Evolutionary conservation across 2,329 filamentous ascomycete genomes (phyloP).

Genomic region (Clathrospora elynae): DNA sequence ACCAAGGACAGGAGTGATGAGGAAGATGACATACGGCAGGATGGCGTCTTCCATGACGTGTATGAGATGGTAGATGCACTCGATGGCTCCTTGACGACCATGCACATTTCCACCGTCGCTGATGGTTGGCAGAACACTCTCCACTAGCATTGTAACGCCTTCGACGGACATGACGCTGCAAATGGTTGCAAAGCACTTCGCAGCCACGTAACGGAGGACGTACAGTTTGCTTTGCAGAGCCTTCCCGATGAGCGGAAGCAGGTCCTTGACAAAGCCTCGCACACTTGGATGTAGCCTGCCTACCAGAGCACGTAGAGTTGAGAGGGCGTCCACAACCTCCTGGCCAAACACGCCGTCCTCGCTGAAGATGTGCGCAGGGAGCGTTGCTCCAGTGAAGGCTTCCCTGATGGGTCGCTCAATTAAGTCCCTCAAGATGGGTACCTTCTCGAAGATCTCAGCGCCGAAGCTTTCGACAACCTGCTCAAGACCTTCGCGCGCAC

Average conservation of each 20-base stretch:
- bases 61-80: constrained; percentile 95
- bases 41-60: constrained; percentile 98
- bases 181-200: constrained; percentile 95
- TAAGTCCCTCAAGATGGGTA: constrained; percentile 78
- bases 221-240: constrained; percentile 87
- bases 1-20: constrained; percentile 94
- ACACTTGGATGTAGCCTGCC: constrained; percentile 81
- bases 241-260: constrained; percentile 84
- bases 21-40: constrained; percentile 96
- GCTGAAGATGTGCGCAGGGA: constrained; percentile 75
- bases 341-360: constrained; percentile 80
- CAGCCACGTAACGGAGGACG: constrained; percentile 93
- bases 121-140: constrained; percentile 89
- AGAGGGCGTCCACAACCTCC: constrained; percentile 91
- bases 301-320: constrained; percentile 87
- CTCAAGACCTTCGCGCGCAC: constrained; percentile 92
- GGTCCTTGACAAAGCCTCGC: constrained; percentile 77
- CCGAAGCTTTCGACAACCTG: constrained; percentile 83
- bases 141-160: constrained; percentile 93
- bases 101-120: constrained; percentile 87
- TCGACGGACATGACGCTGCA: constrained; percentile 96
- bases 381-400: constrained; percentile 69
- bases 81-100: constrained; percentile 89
- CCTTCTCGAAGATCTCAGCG: constrained; percentile 73
- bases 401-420: constrained; percentile 80